phyloP scores from a whole-genome alignment of 495 filamentous ascomycete genomes.

The Aspergillus campestris region DNA sequence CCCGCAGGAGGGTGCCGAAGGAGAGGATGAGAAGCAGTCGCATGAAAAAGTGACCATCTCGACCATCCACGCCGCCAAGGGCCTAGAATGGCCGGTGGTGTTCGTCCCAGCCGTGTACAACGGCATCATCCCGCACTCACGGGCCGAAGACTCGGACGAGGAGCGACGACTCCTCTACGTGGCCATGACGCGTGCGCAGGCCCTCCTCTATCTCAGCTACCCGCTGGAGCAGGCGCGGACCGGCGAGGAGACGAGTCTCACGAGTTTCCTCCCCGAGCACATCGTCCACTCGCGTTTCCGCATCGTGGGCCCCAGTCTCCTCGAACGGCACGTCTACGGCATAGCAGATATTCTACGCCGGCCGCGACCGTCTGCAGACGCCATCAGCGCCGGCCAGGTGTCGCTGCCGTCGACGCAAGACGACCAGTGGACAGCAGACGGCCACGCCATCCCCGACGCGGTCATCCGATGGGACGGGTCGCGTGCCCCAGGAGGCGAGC shows the following conservation, averaged over 20 bases:
- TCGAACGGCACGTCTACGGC: constrained; percentile 43
- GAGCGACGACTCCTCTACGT: constrained; percentile 90
- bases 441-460: constrained; percentile 39
- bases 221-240: constrained; percentile 56
- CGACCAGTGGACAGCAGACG: constrained; percentile 54
- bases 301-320: constrained; percentile 48
- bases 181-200: constrained; percentile 93
- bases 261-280: constrained; percentile 50
- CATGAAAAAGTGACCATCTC: constrained; percentile 77
- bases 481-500: constrained; percentile 14
- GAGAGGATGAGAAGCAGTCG: constrained; percentile 26
- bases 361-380: constrained; percentile 37
- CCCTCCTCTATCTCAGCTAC: constrained; percentile 82
- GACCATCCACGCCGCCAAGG: constrained; percentile 95
- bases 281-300: constrained; percentile 43
- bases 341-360: constrained; percentile 58
- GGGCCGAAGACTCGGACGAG: constrained; percentile 83
- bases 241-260: constrained; percentile 52
- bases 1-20: constrained; percentile 46
- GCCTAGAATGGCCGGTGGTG: constrained; percentile 94
- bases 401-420: constrained; percentile 47
- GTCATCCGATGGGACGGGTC: constrained; percentile 28
- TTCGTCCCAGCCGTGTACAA: constrained; percentile 90
- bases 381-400: constrained; percentile 39
- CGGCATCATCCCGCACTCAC: constrained; percentile 89